These are phyloP conservation scores for Nasturtium officinale DNA, from an alignment of 345 rosid species.

Conservation along the genomic window DNA sequence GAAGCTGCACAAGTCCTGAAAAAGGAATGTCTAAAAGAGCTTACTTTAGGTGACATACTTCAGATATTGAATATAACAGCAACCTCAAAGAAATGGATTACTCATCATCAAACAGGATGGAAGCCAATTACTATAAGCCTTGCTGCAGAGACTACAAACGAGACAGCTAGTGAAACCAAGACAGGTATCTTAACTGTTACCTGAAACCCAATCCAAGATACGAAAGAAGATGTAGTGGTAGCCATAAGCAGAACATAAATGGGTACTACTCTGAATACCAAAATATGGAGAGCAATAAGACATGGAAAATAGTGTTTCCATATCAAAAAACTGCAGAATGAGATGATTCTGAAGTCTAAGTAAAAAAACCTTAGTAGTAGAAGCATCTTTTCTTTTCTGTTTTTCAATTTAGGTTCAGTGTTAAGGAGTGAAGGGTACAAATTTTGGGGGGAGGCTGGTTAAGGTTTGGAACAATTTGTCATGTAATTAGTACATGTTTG, in stretches of 20 bases:
- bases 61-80: conserved; percentile 69
- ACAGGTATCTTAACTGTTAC: conserved; percentile 33
- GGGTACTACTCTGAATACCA: conserved; percentile 19
- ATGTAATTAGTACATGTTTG: conserved; percentile 27
- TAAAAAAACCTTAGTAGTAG: conserved; percentile 12
- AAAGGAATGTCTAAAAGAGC: conserved; percentile 61
- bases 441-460: conserved; percentile 14
- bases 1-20: conserved; percentile 73
- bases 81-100: conserved; percentile 68
- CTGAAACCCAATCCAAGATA: conserved; percentile 27
- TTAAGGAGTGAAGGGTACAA: background rate
- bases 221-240: conserved; percentile 20
- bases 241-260: conserved; percentile 15
- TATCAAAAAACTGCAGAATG: conserved; percentile 35
- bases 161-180: conserved; percentile 36
- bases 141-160: conserved; percentile 39
- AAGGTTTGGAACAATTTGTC: conserved; percentile 7
- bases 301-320: conserved; percentile 37
- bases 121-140: conserved; percentile 65
- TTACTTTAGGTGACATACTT: conserved; percentile 64
- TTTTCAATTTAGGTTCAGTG: conserved; percentile 1
- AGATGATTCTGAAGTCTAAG: conserved; percentile 22
- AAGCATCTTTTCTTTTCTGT: background rate
- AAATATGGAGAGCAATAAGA: conserved; percentile 24
- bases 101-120: conserved; percentile 71